Evolutionary conservation across 1,284 basidiomycete genomes (phyloP), one percentile per base, ranked within the genome.

Genomic region (Naganishia sp.): DNA sequence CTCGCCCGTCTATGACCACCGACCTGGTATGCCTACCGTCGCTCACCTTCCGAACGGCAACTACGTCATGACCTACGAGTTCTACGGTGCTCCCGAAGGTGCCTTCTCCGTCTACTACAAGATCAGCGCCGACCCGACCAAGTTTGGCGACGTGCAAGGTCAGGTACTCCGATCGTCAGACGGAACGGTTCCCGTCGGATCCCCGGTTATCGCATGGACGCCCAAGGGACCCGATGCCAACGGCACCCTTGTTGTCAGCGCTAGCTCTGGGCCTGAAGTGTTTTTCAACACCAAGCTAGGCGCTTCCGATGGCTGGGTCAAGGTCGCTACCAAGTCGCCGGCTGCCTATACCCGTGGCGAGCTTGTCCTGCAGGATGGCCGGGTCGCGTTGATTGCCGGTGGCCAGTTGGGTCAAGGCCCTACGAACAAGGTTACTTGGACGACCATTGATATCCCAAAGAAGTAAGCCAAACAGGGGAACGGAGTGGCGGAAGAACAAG

Each of bases 1-100:
- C 3, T 69, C 72, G 43, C 65, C 72, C 15, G 64, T 65, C 10
- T 79, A 76, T 67, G 54, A 68, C 55, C 71, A 71, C 39, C 75
- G 79, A 52, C 78, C 73, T 15, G 79, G 79, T 6, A 80, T 80
- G 79, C 69, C 78, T 42, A 74, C 72, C 28, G 72, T 80, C 31
- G 61, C 74, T 6, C 64, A 72, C 52, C 66, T 80, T n/a, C 71
- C 73, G 11, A 75, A 76, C 64, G 74, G 76, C 11, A 68, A 75
- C 55, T 79, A 72, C 61, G 74, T 79, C 67, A 65, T 76, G 70
- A 77, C 77, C 10, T 79, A 77, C 70, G 78, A 80, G 64, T 75
- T 74, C 69, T 69, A 70, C 39, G 75, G 75, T 43, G 74, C 75
- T 2, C 72, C 70, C 1, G 69, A 66, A 44, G 60, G 45, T 55